Conservation (phyloP, 164 flowering plant species). For the Vitis riparia region DNA sequence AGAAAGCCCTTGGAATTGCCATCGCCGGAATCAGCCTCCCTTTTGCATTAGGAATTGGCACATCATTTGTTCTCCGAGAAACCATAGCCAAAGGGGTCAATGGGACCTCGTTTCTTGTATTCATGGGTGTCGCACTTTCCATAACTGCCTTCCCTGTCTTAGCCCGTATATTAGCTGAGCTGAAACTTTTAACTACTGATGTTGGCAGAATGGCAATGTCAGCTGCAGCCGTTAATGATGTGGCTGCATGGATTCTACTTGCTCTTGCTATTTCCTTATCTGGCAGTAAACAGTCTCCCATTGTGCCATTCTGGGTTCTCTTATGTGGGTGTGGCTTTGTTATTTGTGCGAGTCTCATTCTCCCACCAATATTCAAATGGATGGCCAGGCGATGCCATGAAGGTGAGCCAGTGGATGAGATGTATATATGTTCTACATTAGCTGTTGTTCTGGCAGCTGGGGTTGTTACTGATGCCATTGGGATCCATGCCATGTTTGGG, state of each 20-base stretch:
- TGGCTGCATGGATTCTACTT: constrained; percentile 81
- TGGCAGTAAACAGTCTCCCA: constrained; percentile 44
- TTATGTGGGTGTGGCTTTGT: constrained; percentile 52
- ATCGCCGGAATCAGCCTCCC: constrained; percentile 68
- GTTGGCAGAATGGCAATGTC: constrained; percentile 83
- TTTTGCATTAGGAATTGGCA: constrained; percentile 62
- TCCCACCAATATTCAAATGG: constrained; percentile 53
- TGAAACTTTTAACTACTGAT: constrained; percentile 80
- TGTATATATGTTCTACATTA: constrained; percentile 56
- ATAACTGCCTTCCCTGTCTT: constrained; percentile 86
- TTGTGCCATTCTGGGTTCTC: constrained; percentile 63
- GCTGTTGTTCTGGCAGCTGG: constrained; percentile 65
- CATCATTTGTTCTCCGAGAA: constrained; percentile 49
- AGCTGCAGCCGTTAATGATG: constrained; percentile 87
- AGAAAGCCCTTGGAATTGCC: constrained; percentile 57
- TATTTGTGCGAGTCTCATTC: constrained; percentile 13
- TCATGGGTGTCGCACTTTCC: constrained; percentile 88
- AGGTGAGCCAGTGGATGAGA: constrained; percentile 71
- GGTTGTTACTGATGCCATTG: constrained; percentile 68
- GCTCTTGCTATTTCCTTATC: constrained; percentile 79
- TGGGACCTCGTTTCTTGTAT: constrained; percentile 53
- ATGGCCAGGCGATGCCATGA: constrained; percentile 49
- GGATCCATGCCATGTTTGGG: constrained; percentile 84
- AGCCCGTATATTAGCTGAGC: constrained; percentile 83
- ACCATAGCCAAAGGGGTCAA: constrained; percentile 58